Base-by-base conservation (phyloP, 768 basidiomycete genomes). In the Mycena epipterygia region DNA sequence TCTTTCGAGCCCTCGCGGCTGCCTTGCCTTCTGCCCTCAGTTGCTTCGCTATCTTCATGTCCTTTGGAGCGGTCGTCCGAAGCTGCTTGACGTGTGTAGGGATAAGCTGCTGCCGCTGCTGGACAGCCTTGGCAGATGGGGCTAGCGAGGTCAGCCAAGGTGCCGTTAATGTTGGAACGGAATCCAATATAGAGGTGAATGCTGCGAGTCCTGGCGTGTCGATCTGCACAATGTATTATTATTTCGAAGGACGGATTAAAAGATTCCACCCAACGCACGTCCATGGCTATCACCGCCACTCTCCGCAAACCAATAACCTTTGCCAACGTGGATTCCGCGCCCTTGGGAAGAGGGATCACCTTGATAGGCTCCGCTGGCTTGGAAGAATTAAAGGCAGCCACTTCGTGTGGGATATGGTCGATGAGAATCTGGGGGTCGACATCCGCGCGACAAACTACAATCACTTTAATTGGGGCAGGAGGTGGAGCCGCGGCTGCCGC, bases 21-120 rank as follows among this genome's bases (percentile, higher is more conserved):
- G 80, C 79, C 69, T 84, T 89, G 23, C 85, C 89, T 74, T 83
- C 81, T 41, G 79, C 77, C 65, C 94, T 86, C 59, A 81, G 76
- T 64, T 89, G 86, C 76, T 92, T 95, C 35, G 90, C 89, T 35
- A 81, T 85, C 76, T 87, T 93, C 88, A 95, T 93, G 75, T 96
- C 93, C 74, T 88, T 90, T 2, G 95, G 95, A 5, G 90, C 89
- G 32, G 90, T 89, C 3, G 95, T 96, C 21, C 87, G 86, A 25
- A 95, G 77, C 72, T 95, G 94, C 76, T 96, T 97, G 73, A 95
- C 85, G 76, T 95, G 92, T 0, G 94, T 95, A 3, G 92, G 90
- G 46, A 93, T 80, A 29, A 91, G 82, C 21, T 79, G 65, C 19
- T 68, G 82, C 21, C 79, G 65, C 19, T 68, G 75, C 42, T 60